Percentiles rank a stretch among this genome's conserved stretches.
These are phyloP conservation scores for Cercospora zeae-maydis DNA, from an alignment of 2,329 filamentous ascomycete species.

Conservation along the genomic window DNA sequence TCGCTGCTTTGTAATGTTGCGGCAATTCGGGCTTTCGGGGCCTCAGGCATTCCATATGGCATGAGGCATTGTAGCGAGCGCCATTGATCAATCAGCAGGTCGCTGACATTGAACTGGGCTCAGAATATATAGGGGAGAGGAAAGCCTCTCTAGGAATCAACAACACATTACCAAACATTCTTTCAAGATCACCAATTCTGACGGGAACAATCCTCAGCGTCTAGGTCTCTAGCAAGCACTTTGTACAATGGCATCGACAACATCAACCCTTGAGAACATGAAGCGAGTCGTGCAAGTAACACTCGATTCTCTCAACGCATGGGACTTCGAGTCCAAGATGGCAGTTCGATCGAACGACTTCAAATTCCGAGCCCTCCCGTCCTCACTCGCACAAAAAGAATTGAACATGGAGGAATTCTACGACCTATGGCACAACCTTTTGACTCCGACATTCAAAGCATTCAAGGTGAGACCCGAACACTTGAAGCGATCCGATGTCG, in stretches of 20 bases:
- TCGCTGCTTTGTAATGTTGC: constrained; percentile 2
- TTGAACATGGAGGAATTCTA: neutral
- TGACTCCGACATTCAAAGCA: neutral
- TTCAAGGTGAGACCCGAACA: neutral
- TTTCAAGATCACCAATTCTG: too few species aligned
- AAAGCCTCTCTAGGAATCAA: neutral
- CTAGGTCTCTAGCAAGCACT: neutral
- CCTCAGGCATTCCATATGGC: constrained; percentile 3
- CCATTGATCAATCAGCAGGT: neutral
- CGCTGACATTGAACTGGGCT: neutral
- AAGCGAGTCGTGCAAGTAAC: neutral
- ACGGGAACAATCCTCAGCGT: neutral
- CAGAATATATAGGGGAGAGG: neutral
- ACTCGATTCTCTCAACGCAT: neutral
- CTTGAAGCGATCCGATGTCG: neutral
- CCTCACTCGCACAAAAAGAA: neutral
- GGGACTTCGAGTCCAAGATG: neutral
- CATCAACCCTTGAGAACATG: neutral
- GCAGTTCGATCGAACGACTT: neutral
- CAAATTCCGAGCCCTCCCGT: neutral
- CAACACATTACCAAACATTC: neutral
- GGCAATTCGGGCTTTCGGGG: constrained; percentile 8
- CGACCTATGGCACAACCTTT: neutral
- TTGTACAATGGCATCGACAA: neutral
- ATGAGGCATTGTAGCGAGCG: neutral